Evolutionary conservation across 305 asterid genomes (phyloP), one percentile per base, ranked within the genome.

Genomic region (Plantago lanceolata): DNA sequence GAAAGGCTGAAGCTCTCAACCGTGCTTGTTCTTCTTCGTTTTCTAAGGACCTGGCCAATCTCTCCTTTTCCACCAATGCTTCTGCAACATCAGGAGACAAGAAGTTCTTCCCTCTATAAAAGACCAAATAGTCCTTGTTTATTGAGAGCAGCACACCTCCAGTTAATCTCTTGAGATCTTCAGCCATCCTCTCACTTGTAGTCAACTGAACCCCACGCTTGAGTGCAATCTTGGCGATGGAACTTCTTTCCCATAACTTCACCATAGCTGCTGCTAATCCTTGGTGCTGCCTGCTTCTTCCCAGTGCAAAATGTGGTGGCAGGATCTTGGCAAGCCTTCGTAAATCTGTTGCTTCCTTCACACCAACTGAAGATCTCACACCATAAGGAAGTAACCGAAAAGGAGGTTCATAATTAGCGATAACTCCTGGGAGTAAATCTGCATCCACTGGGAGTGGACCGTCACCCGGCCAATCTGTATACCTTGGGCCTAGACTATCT

Each of bases 271-370:
- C 81, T 66, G 97, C 97, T 71, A 93, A 82, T 63, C 99, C 96
- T 78, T 93, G 97, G 71, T 85, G 99, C 76, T 85, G 96, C 82
- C 99, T 82, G 80, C 99, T 90, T 84, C 99, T 85, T 71, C 99
- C 99, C 52, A 90, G 73, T 35, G 97, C 99, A 79, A 93, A 93
- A 84, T 93, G 97, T 54, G 99, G 99, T 57, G 99, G 90, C 71
- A 93, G 73, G 64, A 67, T 79, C 76, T 94, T 81, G 59, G 99
- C 97, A 64, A 93, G 92, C 84, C 96, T 84, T 67, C 94, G 80
- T 64, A 93, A 76, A 64, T 86, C 76, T 57, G 97, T 93, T 17
- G 85, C 90, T 75, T 93, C 99, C 82, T 75, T 90, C 15, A 43
- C 31, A 29, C 83, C 76, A 53, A 93, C 79, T 29, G 89, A 79